Conservation (phyloP, 2,329 filamentous ascomycete species). For the Trichophyton mentagrophytes region DNA sequence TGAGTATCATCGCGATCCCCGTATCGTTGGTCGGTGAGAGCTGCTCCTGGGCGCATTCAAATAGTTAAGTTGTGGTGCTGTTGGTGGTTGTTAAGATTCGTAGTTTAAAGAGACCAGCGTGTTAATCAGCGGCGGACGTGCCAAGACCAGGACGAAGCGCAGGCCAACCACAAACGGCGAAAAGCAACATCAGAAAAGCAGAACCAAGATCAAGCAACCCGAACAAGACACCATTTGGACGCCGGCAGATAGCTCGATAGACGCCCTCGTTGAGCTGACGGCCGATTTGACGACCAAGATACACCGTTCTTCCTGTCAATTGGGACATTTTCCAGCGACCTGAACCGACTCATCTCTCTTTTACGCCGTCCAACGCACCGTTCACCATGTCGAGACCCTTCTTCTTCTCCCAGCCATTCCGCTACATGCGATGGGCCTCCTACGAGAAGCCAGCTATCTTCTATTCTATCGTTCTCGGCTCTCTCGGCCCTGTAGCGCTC, state of each 20-base stretch:
- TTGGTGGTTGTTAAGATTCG: too few species aligned
- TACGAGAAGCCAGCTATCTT: conserved; percentile 85
- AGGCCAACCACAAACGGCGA: not conserved
- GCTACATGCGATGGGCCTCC: conserved; percentile 77
- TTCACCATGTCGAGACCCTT: conserved; percentile 45
- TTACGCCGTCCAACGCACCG: not conserved
- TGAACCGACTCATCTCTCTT: not conserved
- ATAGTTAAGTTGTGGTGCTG: not conserved
- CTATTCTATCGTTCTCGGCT: conserved; percentile 67
- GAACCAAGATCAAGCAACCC: not conserved
- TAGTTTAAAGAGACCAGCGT: not conserved
- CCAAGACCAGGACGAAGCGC: not conserved
- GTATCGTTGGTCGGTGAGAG: not conserved
- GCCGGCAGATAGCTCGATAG: not conserved
- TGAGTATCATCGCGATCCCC: conserved; percentile 3
- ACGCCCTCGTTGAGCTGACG: not conserved
- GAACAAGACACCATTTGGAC: not conserved
- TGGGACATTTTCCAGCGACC: not conserved
- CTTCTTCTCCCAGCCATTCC: conserved; percentile 75
- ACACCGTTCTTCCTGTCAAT: not conserved
- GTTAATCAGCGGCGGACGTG: not conserved
- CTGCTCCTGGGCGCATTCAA: not conserved
- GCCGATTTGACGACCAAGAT: not conserved
- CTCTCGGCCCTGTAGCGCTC: conserved; percentile 57
- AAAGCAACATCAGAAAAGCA: not conserved